Percentiles rank a stretch among this genome's conserved stretches.
Evolutionary conservation across 1,284 basidiomycete genomes (phyloP).

Genomic region (Kalmanozyma brasiliensis): DNA sequence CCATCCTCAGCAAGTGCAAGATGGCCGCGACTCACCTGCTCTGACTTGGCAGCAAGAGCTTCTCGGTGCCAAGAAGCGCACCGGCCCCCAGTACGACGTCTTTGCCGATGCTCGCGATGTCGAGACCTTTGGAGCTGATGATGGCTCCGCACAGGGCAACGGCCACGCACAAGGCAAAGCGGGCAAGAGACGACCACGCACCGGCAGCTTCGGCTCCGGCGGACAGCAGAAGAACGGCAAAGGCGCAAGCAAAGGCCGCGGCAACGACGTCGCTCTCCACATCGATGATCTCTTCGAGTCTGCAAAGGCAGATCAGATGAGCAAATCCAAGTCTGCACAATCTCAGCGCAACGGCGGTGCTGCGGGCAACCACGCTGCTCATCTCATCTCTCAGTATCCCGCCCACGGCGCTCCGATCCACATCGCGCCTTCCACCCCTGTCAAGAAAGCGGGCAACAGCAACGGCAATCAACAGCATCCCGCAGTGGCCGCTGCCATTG

Average conservation of each 20-base stretch:
- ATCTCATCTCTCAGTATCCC: constrained; percentile 24
- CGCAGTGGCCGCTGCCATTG: constrained; percentile 40
- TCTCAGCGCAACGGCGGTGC: constrained; percentile 19
- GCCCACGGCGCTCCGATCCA: constrained; percentile 41
- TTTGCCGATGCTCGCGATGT: constrained; percentile 58
- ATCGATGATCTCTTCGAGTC: constrained; percentile 53
- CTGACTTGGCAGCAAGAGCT: constrained; percentile 61
- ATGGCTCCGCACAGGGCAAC: constrained; percentile 9
- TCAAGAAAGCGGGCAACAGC: constrained; percentile 43
- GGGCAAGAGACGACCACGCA: constrained; percentile 30
- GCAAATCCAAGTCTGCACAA: constrained; percentile 28
- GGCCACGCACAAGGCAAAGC: constrained; percentile 17
- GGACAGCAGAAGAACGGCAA: constrained; percentile 28
- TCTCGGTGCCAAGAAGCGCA: constrained; percentile 45
- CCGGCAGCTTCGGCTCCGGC: constrained; percentile 46
- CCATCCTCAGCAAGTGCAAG: constrained; percentile 43
- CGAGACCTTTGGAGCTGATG: constrained; percentile 51
- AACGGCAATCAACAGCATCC: constrained; percentile 36
- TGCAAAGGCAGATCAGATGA: constrained; percentile 16
- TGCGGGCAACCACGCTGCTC: constrained; percentile 5
- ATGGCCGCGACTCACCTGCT: constrained; percentile 39
- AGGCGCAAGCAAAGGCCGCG: constrained; percentile 21
- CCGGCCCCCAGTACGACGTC: constrained; percentile 54
- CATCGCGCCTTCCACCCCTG: constrained; percentile 39
- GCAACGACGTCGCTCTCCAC: constrained; percentile 36